Evolutionary conservation across 2,329 filamentous ascomycete species (phyloP), one percentile per base, ranked within the genome.

Genomic region (Sarocladium strictum): DNA sequence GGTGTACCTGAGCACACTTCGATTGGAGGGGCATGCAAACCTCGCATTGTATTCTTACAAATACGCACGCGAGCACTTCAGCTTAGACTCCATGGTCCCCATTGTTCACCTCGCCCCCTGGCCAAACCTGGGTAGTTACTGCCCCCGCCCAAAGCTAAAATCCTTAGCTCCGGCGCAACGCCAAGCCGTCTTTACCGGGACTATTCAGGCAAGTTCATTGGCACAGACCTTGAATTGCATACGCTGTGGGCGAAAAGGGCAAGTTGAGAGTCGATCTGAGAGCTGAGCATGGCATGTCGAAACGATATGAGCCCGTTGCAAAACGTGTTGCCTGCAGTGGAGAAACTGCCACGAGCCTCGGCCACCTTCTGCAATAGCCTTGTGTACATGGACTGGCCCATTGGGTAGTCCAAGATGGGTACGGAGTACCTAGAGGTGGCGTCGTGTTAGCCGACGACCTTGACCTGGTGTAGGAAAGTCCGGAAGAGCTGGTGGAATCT

Each of bases 101-200:
- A 38, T 38, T 15, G 9, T 15, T 5, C 35, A 15, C 35, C 12
- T 19, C 35, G 35, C 35, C 35, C n/a, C 35, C 35, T 38, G 35
- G n/a, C 35, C 7, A 19, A 38, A 5, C 17, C 12, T 5, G 9
- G 35, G 29, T 27, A 47, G 24, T 24, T 24, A 27, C 29, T 29
- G 43, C 43, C 23, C 27, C 43, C 23, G 29, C 11, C 24, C 43
- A 26, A 47, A 47, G 14, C 23, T 27, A 27, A 27, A 27, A 6
- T 26, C 23, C 43, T 47, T 47, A 47, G 43, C 43, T 47, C 24
- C 43, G 43, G 43, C 43, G 43, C 43, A 47, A 29, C 6, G 43
- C 43, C 43, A 47, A 47, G 43, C 17, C 35, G 12, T 38, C 17
- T 38, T 38, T 15, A 38, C 35, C 35, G 35, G 35, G 9, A 38